These are phyloP conservation scores for sunflower (Helianthus annuus) DNA, from an alignment of 129 eudicot species.

Conservation along the genomic window HanXRQr2.0-SUNRISE NC_035446.2:151990331-151990830, in stretches of 20 bases:
- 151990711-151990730: conserved; percentile 68
- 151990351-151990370: conserved; percentile 41
- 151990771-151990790: conserved; percentile 58
- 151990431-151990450: conserved; percentile 65
- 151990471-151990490: conserved; percentile 60
- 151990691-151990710: conserved; percentile 73
- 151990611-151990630: background rate
- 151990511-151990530: conserved; percentile 63
- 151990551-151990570: conserved; percentile 23
- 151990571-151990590: background rate
- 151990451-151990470: conserved; percentile 50
- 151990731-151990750: conserved; percentile 61
- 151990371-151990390: background rate
- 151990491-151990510: conserved; percentile 62
- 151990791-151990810: conserved; percentile 41
- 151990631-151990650: conserved; percentile 45
- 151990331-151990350: conserved; percentile 72
- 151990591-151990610: conserved; percentile 6
- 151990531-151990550: conserved; percentile 47
- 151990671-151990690: conserved; percentile 54
- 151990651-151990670: conserved; percentile 49
- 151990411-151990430: conserved; percentile 32
- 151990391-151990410: background rate
- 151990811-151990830: conserved; percentile 58
- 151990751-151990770: conserved; percentile 52